phyloP scores from a whole-genome alignment of 768 basidiomycete genomes.

The Mycena floridula region DNA sequence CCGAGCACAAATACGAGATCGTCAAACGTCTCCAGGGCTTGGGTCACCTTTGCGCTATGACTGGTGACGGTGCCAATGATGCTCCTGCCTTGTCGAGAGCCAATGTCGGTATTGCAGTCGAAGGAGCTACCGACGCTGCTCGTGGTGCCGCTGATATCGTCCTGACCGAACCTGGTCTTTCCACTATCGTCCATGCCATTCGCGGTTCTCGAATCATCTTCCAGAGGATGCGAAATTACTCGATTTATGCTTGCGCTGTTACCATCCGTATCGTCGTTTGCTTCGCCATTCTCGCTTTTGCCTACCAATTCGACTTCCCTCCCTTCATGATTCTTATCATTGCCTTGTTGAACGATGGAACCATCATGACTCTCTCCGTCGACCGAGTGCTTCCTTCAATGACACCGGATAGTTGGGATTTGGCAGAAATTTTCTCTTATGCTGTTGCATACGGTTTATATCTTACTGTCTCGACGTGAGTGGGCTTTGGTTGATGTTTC shows the following conservation, averaged over 20 bases:
- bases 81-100: constrained; percentile 96
- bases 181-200: constrained; percentile 98
- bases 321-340: constrained; percentile 99
- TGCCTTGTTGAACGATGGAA: constrained; percentile 94
- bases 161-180: constrained; percentile 95
- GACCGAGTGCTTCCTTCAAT: constrained; percentile 93
- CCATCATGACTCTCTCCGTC: constrained; percentile 96
- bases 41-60: constrained; percentile 97
- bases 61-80: constrained; percentile 99
- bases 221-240: constrained; percentile 99
- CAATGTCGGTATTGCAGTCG: constrained; percentile 99
- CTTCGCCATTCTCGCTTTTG: constrained; percentile 92
- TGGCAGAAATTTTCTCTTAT: constrained; percentile 93
- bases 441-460: constrained; percentile 95
- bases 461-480: constrained; percentile 86
- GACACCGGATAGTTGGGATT: constrained; percentile 93
- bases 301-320: constrained; percentile 97
- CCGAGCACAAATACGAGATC: constrained; percentile 99
- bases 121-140: constrained; percentile 98
- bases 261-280: constrained; percentile 99
- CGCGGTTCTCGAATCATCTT: constrained; percentile 98
- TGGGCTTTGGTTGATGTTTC: constrained; percentile 9
- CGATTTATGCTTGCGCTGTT: constrained; percentile 92
- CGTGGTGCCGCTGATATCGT: constrained; percentile 99
- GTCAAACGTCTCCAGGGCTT: constrained; percentile 97